Conservation (phyloP, 1,284 basidiomycete species). For the Cystobasidiaceae sp. region DNA sequence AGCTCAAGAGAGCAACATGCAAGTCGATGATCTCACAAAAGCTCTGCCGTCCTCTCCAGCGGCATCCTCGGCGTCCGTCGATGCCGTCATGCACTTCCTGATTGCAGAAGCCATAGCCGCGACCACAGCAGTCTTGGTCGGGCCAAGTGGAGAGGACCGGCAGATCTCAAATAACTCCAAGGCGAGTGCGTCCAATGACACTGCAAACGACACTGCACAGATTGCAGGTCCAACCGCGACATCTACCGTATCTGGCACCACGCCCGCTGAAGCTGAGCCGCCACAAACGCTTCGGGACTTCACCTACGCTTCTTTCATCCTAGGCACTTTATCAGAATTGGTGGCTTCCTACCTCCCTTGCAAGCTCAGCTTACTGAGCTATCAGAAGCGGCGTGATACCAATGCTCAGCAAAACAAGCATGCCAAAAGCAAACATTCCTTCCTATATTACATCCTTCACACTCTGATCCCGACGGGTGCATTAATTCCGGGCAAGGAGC, state of each 20-base stretch:
- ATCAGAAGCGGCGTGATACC: slow-evolving; percentile 2
- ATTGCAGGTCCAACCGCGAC: background rate
- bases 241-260: background rate
- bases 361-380: slow-evolving; percentile 66
- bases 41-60: slow-evolving; percentile 31
- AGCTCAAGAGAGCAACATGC: slow-evolving; percentile 2
- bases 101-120: slow-evolving; percentile 53
- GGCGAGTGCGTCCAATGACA: background rate
- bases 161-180: background rate
- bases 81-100: slow-evolving; percentile 66
- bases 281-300: slow-evolving; percentile 47
- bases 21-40: slow-evolving; percentile 23
- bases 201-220: background rate
- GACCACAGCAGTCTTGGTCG: slow-evolving; percentile 1
- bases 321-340: slow-evolving; percentile 87
- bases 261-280: slow-evolving; percentile 26
- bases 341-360: slow-evolving; percentile 87
- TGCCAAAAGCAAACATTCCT: slow-evolving; percentile 11
- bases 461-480: slow-evolving; percentile 46
- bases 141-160: too few species aligned
- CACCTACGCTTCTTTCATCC: slow-evolving; percentile 76
- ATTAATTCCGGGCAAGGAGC: slow-evolving; percentile 39
- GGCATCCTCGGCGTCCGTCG: slow-evolving; percentile 53
- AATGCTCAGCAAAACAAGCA: background rate
- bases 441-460: slow-evolving; percentile 42